phyloP scores from a whole-genome alignment of 768 basidiomycete species.

The Glaciozyma martinii region DNA sequence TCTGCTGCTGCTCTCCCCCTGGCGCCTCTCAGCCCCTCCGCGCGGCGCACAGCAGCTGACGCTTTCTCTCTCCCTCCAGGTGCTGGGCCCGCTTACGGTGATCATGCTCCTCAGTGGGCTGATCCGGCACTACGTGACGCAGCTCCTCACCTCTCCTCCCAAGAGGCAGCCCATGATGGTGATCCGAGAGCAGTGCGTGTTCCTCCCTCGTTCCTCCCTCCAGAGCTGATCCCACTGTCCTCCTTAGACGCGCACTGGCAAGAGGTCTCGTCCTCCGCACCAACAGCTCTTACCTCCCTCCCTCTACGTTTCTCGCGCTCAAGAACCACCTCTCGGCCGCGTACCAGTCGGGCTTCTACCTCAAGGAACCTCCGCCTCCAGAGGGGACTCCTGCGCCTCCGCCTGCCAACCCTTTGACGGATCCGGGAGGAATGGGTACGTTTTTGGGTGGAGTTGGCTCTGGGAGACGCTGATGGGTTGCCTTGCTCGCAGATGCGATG shows the following conservation, averaged over 20 bases:
- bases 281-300: constrained; percentile 32
- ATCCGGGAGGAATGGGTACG: constrained; percentile 79
- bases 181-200: constrained; percentile 81
- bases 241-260: constrained; percentile 4
- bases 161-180: constrained; percentile 68
- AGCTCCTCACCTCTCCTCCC: constrained; percentile 71
- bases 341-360: constrained; percentile 55
- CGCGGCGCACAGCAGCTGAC: not conserved
- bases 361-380: constrained; percentile 73
- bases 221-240: not conserved
- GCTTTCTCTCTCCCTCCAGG: not conserved
- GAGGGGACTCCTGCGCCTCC: constrained; percentile 42
- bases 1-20: not conserved
- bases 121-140: constrained; percentile 80
- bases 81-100: constrained; percentile 19
- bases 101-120: constrained; percentile 56
- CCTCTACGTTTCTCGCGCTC: constrained; percentile 38
- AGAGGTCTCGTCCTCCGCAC: constrained; percentile 19
- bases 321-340: constrained; percentile 35
- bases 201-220: not conserved
- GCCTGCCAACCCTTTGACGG: constrained; percentile 73
- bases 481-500: constrained; percentile 52
- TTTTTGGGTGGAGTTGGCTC: too few relatives aligned
- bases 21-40: not conserved
- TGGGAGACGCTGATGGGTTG: too few relatives aligned